Percentiles rank a stretch among this genome's conserved stretches.
Conservation (phyloP, 192 early-diverging fungal genomes). For the Podochytrium sp. region DNA sequence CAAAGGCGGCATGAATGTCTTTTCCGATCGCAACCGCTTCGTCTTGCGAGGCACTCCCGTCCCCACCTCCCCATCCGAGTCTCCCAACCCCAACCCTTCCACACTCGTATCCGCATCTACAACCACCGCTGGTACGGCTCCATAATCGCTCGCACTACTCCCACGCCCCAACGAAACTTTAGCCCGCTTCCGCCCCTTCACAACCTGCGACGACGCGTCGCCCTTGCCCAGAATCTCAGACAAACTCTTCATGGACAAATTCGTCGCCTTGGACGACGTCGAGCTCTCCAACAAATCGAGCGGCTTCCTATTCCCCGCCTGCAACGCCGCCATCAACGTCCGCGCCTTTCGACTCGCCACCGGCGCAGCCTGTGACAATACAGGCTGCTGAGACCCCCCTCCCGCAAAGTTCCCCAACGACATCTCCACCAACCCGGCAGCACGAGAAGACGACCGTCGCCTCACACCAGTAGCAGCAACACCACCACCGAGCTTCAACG, state of each 20-base stretch:
- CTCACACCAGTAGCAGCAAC: too few relatives aligned
- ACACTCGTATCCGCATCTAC: not conserved
- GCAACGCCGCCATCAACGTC: not conserved
- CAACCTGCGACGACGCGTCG: too few relatives aligned
- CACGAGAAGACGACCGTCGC: too few relatives aligned
- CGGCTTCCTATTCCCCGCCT: slow-evolving; percentile 3
- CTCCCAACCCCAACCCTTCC: not conserved
- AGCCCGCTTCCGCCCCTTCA: too few relatives aligned
- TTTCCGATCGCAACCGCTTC: not conserved
- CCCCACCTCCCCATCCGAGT: too few relatives aligned
- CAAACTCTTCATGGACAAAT: not conserved
- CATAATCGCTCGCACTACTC: not conserved
- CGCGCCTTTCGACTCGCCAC: not conserved
- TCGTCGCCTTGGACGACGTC: not conserved
- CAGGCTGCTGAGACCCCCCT: too few relatives aligned
- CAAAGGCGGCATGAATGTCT: not conserved
- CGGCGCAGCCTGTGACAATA: too few relatives aligned
- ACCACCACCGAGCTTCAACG: too few relatives aligned
- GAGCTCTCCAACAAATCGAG: not conserved
- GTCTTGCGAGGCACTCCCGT: not conserved
- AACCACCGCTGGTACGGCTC: not conserved
- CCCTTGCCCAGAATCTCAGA: too few relatives aligned
- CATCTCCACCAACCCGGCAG: too few relatives aligned
- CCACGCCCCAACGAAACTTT: too few relatives aligned
- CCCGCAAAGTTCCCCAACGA: too few relatives aligned